Percentiles rank a stretch among this genome's conserved stretches.
Evolutionary conservation across 1,284 basidiomycete genomes (phyloP).

Genomic region (Hemileia vastatrix): DNA sequence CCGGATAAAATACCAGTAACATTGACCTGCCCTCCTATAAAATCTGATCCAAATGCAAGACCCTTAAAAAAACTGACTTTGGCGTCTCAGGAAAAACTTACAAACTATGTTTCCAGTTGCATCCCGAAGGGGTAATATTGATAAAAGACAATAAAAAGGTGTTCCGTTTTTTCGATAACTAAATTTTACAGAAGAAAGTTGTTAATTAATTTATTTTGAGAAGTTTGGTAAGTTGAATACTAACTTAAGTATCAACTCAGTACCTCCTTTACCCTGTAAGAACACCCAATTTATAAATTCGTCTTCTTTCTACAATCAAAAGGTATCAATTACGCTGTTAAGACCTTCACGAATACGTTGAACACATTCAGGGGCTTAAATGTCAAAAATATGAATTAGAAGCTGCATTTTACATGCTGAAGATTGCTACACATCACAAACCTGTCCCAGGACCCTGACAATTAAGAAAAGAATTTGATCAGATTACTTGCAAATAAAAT

Average conservation of each 20-base stretch:
- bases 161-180: constrained; percentile 10
- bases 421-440: no score
- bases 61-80: neutral
- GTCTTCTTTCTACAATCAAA: neutral
- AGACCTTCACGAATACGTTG: constrained; percentile 13
- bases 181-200: neutral
- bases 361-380: constrained; percentile 11
- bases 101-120: constrained; percentile 7
- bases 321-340: neutral
- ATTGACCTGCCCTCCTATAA: constrained; percentile 18
- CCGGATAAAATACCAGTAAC: constrained; percentile 10
- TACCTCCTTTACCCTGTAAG: constrained; percentile 16
- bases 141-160: constrained; percentile 12
- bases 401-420: no score
- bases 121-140: constrained; percentile 12
- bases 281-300: neutral
- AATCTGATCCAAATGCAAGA: constrained; percentile 4
- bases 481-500: neutral
- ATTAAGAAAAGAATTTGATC: neutral
- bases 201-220: neutral
- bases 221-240: neutral
- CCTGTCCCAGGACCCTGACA: constrained; percentile 8
- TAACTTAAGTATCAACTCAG: constrained; percentile 11
- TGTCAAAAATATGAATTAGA: no score
- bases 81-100: neutral